Conservation (phyloP, 2,329 filamentous ascomycete genomes). For the Arachnopeziza araneosa region DNA sequence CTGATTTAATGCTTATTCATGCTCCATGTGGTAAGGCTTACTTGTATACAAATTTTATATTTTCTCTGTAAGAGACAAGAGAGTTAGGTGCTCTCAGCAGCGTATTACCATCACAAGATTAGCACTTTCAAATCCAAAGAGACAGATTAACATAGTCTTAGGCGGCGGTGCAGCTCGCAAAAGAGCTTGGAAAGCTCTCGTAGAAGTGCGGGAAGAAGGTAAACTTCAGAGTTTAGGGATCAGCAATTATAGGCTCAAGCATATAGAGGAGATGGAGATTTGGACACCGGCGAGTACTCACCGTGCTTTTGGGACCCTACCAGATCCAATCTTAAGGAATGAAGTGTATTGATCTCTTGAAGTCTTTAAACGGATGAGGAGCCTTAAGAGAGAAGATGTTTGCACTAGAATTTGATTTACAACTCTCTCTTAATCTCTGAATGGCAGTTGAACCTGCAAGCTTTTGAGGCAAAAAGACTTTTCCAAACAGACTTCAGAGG, state of each 20-base stretch:
- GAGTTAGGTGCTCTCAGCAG: too few species aligned
- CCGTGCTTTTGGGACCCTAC: neutral
- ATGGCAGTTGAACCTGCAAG: too few species aligned
- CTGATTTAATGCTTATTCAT: constrained; percentile 57
- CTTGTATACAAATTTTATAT: neutral
- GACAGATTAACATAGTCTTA: too few species aligned
- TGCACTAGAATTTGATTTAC: too few species aligned
- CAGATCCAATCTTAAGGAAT: neutral
- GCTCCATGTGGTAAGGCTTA: constrained; percentile 42
- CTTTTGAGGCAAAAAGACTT: too few species aligned
- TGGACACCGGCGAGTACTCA: constrained; percentile 30
- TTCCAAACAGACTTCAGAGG: too few species aligned
- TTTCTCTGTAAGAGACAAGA: constrained; percentile 40
- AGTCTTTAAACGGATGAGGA: constrained; percentile 31
- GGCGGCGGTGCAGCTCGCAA: constrained; percentile 49
- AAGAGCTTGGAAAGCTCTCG: constrained; percentile 56
- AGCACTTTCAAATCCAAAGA: too few species aligned
- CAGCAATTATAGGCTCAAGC: constrained; percentile 61
- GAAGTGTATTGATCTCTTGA: neutral
- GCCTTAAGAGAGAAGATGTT: too few species aligned
- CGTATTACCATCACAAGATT: too few species aligned
- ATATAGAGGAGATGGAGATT: constrained; percentile 53
- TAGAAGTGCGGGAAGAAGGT: constrained; percentile 57
- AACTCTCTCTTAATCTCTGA: too few species aligned
- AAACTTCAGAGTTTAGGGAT: constrained; percentile 57